These are phyloP conservation scores for Lasiodiplodia theobromae DNA, from an alignment of 2,329 filamentous ascomycete species.

Conservation along the genomic window DNA sequence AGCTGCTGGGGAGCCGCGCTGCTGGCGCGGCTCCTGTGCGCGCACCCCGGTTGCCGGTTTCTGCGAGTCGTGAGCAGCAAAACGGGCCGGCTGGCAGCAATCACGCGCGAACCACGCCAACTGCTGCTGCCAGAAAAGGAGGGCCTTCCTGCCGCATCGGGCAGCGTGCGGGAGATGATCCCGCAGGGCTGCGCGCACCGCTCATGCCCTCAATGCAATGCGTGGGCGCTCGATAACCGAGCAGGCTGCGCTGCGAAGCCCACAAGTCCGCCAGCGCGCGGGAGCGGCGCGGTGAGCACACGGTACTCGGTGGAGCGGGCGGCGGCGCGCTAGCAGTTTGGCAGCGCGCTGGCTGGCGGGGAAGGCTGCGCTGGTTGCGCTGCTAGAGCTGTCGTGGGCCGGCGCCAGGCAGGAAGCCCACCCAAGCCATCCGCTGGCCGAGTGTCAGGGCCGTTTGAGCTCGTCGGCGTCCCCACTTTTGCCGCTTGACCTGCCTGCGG, in stretches of 20 bases:
- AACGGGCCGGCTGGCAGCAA: constrained; percentile 19
- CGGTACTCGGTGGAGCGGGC: constrained; percentile 7
- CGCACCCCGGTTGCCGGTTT: constrained; percentile 22
- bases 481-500: constrained; percentile 31
- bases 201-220: neutral
- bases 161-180: constrained; percentile 20
- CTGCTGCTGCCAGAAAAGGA: constrained; percentile 22
- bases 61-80: constrained; percentile 24
- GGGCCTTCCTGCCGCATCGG: constrained; percentile 8
- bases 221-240: constrained; percentile 12
- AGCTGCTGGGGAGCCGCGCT: constrained; percentile 11
- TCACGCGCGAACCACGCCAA: constrained; percentile 27
- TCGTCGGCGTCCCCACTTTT: constrained; percentile 23
- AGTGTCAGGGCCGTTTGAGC: constrained; percentile 27
- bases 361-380: constrained; percentile 17
- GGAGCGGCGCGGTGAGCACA: constrained; percentile 14
- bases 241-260: neutral
- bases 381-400: constrained; percentile 8
- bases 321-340: constrained; percentile 18
- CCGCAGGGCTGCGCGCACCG: neutral
- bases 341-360: constrained; percentile 18
- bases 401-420: constrained; percentile 11
- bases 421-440: constrained; percentile 17
- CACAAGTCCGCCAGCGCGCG: constrained; percentile 4
- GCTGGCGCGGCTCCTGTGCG: constrained; percentile 22